These are phyloP conservation scores for Arthrobotrys musiformis DNA, from an alignment of 2,329 filamentous ascomycete genomes.

Conservation along the genomic window DNA sequence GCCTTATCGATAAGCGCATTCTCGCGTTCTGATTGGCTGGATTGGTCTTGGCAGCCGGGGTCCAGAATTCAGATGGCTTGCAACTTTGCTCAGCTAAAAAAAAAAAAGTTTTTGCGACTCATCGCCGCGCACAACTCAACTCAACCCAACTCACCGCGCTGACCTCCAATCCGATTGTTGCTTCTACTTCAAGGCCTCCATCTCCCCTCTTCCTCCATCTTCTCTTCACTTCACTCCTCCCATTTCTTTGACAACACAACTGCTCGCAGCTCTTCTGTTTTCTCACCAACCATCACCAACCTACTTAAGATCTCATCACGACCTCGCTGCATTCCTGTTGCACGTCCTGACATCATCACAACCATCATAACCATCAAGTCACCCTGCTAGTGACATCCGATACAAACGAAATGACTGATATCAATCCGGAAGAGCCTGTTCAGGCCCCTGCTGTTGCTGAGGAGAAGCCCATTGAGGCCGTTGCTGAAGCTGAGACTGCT, in stretches of 20 bases:
- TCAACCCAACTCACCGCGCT: slow-evolving; percentile 6
- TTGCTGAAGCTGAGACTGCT: slow-evolving; percentile 30
- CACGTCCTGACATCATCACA: neutral
- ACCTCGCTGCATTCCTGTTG: neutral
- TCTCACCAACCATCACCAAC: neutral
- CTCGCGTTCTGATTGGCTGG: slow-evolving; percentile 5
- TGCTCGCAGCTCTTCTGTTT: neutral
- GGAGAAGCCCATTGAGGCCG: slow-evolving; percentile 23
- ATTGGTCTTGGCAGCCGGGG: neutral
- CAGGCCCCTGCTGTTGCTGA: neutral
- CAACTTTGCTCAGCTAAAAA: slow-evolving; percentile 2
- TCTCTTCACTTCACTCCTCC: neutral
- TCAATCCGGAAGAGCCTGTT: slow-evolving; percentile 31
- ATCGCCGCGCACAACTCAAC: slow-evolving; percentile 26
- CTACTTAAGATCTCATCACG: no score
- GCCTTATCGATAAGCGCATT: slow-evolving; percentile 17
- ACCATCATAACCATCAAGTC: neutral
- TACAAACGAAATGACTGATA: slow-evolving; percentile 30
- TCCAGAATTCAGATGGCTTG: slow-evolving; percentile 41
- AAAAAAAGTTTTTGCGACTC: slow-evolving; percentile 56
- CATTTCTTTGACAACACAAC: neutral
- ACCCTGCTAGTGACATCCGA: neutral
- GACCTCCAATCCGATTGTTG: neutral
- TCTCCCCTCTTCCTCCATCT: neutral
- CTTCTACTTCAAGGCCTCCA: neutral